phyloP scores from a whole-genome alignment of 768 basidiomycete genomes.

The Coprinopsis marcescibilis region DNA sequence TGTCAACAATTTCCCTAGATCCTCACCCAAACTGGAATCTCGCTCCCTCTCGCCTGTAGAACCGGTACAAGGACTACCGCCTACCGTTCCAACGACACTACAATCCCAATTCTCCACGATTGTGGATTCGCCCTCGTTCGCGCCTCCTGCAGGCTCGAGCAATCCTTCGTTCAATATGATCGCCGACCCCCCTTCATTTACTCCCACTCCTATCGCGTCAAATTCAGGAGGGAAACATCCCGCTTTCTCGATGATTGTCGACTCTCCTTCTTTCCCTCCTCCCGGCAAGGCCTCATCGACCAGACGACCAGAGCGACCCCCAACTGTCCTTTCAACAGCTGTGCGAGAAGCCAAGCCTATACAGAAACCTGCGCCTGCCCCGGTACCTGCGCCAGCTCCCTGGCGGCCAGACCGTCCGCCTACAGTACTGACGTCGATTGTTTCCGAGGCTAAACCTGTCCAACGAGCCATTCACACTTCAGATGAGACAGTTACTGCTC shows the following conservation, averaged over 20 bases:
- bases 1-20: constrained; percentile 15
- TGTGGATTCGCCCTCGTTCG: constrained; percentile 19
- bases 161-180: not conserved
- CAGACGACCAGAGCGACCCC: constrained; percentile 17
- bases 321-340: constrained; percentile 12
- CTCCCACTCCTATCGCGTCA: constrained; percentile 5
- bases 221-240: constrained; percentile 5
- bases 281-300: constrained; percentile 12
- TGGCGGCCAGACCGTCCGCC: no score
- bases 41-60: constrained; percentile 4
- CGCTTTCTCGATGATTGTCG: constrained; percentile 31
- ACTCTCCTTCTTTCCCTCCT: constrained; percentile 34
- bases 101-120: constrained; percentile 17
- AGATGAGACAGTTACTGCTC: not conserved
- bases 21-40: constrained; percentile 29
- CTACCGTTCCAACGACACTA: constrained; percentile 8
- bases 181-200: constrained; percentile 10
- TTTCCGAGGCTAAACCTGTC: not conserved
- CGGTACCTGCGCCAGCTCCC: not conserved
- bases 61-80: not conserved
- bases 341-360: constrained; percentile 9
- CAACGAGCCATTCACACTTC: not conserved
- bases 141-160: constrained; percentile 4
- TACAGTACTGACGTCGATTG: no score
- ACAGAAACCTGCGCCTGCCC: not conserved